Evolutionary conservation across 768 basidiomycete species (phyloP).

Genomic region (Amanita exitialis): DNA sequence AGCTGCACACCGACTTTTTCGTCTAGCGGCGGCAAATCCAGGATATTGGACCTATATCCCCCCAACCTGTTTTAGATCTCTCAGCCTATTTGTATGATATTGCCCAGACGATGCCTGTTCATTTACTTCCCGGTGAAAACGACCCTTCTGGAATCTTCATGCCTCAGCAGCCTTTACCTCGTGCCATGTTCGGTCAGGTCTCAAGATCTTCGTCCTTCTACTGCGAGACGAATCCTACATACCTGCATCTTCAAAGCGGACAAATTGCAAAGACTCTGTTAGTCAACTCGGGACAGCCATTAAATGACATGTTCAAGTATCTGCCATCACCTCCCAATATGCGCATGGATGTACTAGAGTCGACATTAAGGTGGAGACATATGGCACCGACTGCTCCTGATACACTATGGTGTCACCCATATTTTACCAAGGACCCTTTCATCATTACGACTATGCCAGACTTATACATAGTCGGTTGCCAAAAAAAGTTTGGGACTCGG

Average conservation of each 20-base stretch:
- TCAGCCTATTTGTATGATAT: constrained; percentile 68
- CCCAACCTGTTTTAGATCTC: constrained; percentile 65
- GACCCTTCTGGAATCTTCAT: constrained; percentile 87
- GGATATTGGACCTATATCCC: constrained; percentile 56
- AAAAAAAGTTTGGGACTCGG: constrained; percentile 72
- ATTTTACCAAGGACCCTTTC: constrained; percentile 81
- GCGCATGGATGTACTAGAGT: constrained; percentile 62
- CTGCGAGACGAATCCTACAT: constrained; percentile 86
- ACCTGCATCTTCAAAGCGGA: constrained; percentile 54
- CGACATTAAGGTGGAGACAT: constrained; percentile 88
- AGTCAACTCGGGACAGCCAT: constrained; percentile 84
- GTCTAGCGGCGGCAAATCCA: constrained; percentile 55
- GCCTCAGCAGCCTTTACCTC: constrained; percentile 90
- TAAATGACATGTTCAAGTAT: constrained; percentile 96
- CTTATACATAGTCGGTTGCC: constrained; percentile 88
- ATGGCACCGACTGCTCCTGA: constrained; percentile 99
- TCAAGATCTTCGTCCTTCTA: constrained; percentile 52
- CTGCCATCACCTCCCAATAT: constrained; percentile 61
- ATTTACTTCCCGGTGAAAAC: constrained; percentile 77
- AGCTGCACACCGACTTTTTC: background rate
- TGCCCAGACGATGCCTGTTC: constrained; percentile 69
- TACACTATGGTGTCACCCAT: constrained; percentile 98
- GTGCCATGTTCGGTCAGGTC: constrained; percentile 76
- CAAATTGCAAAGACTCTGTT: constrained; percentile 49
- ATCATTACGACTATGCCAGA: constrained; percentile 79